Conservation (phyloP, 1,284 basidiomycete genomes). For the Xerocomus amazonicus region DNA sequence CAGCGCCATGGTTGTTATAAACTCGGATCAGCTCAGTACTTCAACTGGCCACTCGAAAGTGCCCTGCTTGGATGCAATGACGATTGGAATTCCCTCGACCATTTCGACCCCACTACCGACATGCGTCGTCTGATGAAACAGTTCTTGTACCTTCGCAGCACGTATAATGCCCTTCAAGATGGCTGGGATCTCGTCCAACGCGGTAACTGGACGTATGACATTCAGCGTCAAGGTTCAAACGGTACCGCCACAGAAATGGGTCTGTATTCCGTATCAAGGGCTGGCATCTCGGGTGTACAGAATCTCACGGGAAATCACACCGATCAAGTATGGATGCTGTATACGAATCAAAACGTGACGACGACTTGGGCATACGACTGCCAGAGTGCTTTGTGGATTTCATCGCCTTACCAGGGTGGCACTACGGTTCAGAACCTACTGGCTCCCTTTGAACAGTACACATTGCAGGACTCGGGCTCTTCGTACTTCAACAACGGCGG, state of each 20-base stretch:
- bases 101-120: slow-evolving; percentile 86
- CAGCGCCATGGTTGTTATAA: slow-evolving; percentile 88
- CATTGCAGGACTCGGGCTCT: slow-evolving; percentile 58
- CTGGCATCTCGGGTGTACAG: slow-evolving; percentile 55
- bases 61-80: slow-evolving; percentile 78
- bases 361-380: slow-evolving; percentile 64
- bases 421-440: slow-evolving; percentile 71
- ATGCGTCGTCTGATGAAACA: slow-evolving; percentile 71
- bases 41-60: slow-evolving; percentile 81
- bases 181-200: slow-evolving; percentile 76
- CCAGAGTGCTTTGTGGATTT: slow-evolving; percentile 59
- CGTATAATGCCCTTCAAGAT: slow-evolving; percentile 76
- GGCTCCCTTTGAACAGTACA: slow-evolving; percentile 77
- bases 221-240: slow-evolving; percentile 81
- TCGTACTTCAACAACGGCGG: slow-evolving; percentile 54
- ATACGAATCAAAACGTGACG: slow-evolving; percentile 79
- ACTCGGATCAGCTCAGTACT: slow-evolving; percentile 86
- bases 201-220: slow-evolving; percentile 78
- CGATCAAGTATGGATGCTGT: slow-evolving; percentile 77
- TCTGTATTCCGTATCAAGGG: slow-evolving; percentile 75
- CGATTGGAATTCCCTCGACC: slow-evolving; percentile 86
- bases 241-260: slow-evolving; percentile 78
- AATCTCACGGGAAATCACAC: slow-evolving; percentile 54
- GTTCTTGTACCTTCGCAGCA: slow-evolving; percentile 64
- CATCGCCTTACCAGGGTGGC: slow-evolving; percentile 66